phyloP scores from a whole-genome alignment of 2,329 filamentous ascomycete species.

The Verticillium nubilum region DNA sequence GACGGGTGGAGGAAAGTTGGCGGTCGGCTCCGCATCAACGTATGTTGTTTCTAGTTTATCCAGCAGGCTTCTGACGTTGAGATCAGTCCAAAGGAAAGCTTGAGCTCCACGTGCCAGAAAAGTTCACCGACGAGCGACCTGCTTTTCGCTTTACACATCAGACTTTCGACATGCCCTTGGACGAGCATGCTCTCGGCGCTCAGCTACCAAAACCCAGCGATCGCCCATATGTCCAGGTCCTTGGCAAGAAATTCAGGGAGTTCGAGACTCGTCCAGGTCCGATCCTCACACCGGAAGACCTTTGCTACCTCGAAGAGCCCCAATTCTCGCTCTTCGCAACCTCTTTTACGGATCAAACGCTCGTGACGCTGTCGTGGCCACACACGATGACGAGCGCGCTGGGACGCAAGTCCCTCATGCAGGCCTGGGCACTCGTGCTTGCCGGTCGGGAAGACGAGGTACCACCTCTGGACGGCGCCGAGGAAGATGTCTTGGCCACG shows the following conservation, averaged over 20 bases:
- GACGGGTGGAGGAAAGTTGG: slow-evolving; percentile 41
- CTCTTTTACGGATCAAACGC: slow-evolving; percentile 42
- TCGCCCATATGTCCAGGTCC: slow-evolving; percentile 7
- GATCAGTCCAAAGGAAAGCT: slow-evolving; percentile 16
- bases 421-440: slow-evolving; percentile 40
- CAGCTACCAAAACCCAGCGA: slow-evolving; percentile 26
- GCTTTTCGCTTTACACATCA: slow-evolving; percentile 33
- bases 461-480: slow-evolving; percentile 23
- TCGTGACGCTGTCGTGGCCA: slow-evolving; percentile 38
- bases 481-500: slow-evolving; percentile 27
- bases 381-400: slow-evolving; percentile 43
- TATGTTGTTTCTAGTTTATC: slow-evolving; percentile 11
- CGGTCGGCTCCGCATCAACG: slow-evolving; percentile 34
- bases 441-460: slow-evolving; percentile 35
- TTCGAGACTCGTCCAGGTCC: slow-evolving; percentile 12
- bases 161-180: slow-evolving; percentile 26
- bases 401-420: slow-evolving; percentile 33
- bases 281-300: slow-evolving; percentile 28
- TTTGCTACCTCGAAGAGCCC: slow-evolving; percentile 33
- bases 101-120: slow-evolving; percentile 24
- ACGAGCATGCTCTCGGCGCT: slow-evolving; percentile 33
- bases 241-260: slow-evolving; percentile 10
- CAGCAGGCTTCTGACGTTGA: background rate
- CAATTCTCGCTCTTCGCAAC: slow-evolving; percentile 42
- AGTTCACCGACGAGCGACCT: slow-evolving; percentile 25